These are phyloP conservation scores for Buxus sempervirens DNA, from an alignment of 164 flowering plant species.

Conservation along the genomic window DNA sequence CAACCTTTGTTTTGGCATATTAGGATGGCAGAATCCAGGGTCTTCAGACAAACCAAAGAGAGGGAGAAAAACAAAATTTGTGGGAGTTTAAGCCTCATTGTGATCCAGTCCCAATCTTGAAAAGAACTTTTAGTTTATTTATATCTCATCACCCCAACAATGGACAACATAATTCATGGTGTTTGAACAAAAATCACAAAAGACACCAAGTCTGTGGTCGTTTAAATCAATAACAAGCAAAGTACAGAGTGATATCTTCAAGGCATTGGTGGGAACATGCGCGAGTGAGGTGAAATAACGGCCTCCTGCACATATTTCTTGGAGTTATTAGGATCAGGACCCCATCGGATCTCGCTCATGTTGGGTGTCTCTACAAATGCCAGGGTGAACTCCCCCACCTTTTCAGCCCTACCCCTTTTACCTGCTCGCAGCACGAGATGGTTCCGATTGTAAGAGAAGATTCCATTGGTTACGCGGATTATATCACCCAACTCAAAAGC, in stretches of 20 bases:
- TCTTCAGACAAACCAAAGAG: no score
- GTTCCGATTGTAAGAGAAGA: conserved; percentile 53
- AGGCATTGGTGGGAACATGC: conserved; percentile 50
- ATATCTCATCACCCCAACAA: no score
- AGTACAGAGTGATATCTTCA: conserved; percentile 4
- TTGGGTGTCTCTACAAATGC: conserved; percentile 64
- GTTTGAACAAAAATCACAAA: no score
- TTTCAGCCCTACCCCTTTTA: conserved; percentile 61
- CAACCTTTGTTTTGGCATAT: not conserved
- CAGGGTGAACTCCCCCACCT: conserved; percentile 19
- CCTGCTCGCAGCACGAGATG: conserved; percentile 68
- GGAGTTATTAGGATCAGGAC: conserved; percentile 44
- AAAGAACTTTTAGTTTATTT: no score
- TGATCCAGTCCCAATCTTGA: no score
- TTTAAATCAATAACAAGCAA: no score
- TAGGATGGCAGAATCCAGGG: not conserved
- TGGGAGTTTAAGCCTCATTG: no score
- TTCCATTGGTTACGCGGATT: conserved; percentile 48
- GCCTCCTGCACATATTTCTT: conserved; percentile 44
- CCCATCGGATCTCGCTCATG: conserved; percentile 74
- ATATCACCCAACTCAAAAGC: conserved; percentile 66
- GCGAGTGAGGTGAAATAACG: conserved; percentile 49
- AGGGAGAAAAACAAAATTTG: no score
- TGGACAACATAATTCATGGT: no score
- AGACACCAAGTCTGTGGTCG: no score